Evolutionary conservation across 257 asterid genomes (phyloP), one percentile per base, ranked within the genome.

Genomic region (Petunia secreta): DNA sequence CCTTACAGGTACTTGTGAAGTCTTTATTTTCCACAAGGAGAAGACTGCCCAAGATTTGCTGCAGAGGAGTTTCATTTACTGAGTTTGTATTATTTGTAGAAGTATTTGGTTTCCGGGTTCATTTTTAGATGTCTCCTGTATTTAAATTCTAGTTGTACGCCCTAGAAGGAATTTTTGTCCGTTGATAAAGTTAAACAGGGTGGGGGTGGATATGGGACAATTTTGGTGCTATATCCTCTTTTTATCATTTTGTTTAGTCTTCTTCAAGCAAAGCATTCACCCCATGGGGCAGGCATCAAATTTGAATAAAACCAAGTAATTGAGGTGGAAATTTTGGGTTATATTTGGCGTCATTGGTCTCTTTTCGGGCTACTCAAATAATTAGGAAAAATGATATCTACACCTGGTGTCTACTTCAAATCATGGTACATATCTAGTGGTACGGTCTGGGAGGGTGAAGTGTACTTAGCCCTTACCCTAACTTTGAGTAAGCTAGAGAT

Each of bases 1-100:
- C 59, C 62, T 73, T 36, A 34, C 78, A 73, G 62, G 78, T 34
- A 48, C 48, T 25, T 48, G 3, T 71, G 77, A 71, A 34, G 60
- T 34, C 60, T 48, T 34, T 16, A 25, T 48, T 34, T 71, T 48
- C 77, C 60, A 16, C 65, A n/a, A 48, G 46, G 8, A 48, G 0
- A 73, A 25, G 62, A 50, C 62, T 73, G 44, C 62, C 2, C 36
- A 48, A 73, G 78, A 34, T 73, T 36, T 71, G 10, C 43, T 48
- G 60, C 11, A 34, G 43, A 71, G 25, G 60, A 71, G 77, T 50
- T 71, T 48, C 50, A 60, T 39, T 50, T 71, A 44, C 57, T 52
- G 57, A 10, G 15, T 52, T 52, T 52, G 57, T 52, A 8, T 8
- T 52, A 8, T 1, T 34, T 48, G 44, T 71, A 71, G 34, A 48